Evolutionary conservation across 805 yeast genomes (phyloP), one percentile per base, ranked within the genome.

Genomic region (Wickerhamiella siamensis): DNA sequence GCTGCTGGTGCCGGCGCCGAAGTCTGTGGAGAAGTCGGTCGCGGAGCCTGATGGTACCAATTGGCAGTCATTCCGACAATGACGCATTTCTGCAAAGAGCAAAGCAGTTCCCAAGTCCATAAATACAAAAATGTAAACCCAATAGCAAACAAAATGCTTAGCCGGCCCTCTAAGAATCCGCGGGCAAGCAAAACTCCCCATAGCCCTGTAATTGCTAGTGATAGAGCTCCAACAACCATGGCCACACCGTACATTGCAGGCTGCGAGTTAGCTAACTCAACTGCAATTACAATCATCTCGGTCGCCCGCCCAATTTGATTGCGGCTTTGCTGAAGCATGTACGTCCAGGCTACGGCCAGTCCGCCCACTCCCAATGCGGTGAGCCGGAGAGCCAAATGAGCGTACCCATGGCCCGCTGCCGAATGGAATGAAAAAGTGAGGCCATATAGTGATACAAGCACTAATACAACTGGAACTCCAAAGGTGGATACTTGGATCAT

Each of bases 71-170:
- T 48, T 5, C 58, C 55, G 2, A 66, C 47, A 4, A 63, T 48
- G 3, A 62, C 47, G 16, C 55, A 56, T n/a, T 64, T 53, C 42
- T 62, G 62, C 36, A 64, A 49, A 8, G 63, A 63, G 34, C 59
- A 50, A 12, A 65, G 44, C 17, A 66, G 58, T 2, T 64, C 62
- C 63, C 66, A 62, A 2, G 68, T 60, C 70, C 70, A 65, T 33
- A 66, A 44, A 44, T 60, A 64, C 59, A 61, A 53, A 24, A 65
- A 38, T 38, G 56, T 41, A 54, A 52, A 44, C 56, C 62, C 39
- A 50, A 43, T 36, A 29, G 51, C 57, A 43, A 55, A 45, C 36
- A 48, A 14, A 21, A 41, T 26, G 33, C 56, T 44, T 9, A 44
- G 43, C 8, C 41, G 47, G 46, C 50, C 63, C 48, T 47, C 53